Base-by-base conservation (phyloP, 306 rosid genomes). In the Prinsepia uniflora region DNA sequence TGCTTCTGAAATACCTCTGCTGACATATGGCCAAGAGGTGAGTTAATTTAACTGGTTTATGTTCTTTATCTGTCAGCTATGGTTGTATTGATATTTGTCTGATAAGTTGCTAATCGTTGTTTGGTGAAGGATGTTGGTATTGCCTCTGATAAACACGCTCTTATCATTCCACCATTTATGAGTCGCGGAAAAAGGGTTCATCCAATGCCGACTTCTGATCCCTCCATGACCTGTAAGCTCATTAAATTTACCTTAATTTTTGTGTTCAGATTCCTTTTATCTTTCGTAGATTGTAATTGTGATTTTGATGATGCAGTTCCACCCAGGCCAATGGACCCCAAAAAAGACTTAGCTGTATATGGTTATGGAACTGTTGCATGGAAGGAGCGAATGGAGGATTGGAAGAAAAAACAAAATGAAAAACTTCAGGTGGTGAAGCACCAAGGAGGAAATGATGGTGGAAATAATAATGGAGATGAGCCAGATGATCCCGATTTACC, bases 301-400 rank as follows among this genome's bases (percentile, higher is more conserved):
- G 77, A 42, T 67, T 18, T 36, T 72, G 74, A 22, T 71, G 70
- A 59, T 78, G 79, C 79, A 89, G 97, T 72, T 80, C 90, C 84
- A 69, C 87, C 96, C 2, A 77, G 98, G 74, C 84, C 98, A 8
- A 86, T 92, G 98, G 98, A 87, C 86, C 98, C 96, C 19, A 92
- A 89, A 41, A 92, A 86, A 24, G 98, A 92, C 78, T 70, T 86
- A 59, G 92, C 92, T 2, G 89, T 87, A 15, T 92, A 92, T 58
- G 96, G 98, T 15, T 92, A 89, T 66, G 98, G 98, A 72, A 89
- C 96, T 81, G 92, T 92, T 15, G 84, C 96, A 4, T 92, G 98
- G 98, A 92, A 90, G 82, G 95, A 92, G 73, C 52, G 92, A 73
- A 83, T 89, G 98, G 96, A 92, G 67, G 95, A 92, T 0, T 92